Evolutionary conservation across 2,329 filamentous ascomycete species (phyloP), one percentile per base, ranked within the genome.

Genomic region (Fusarium graminum): DNA sequence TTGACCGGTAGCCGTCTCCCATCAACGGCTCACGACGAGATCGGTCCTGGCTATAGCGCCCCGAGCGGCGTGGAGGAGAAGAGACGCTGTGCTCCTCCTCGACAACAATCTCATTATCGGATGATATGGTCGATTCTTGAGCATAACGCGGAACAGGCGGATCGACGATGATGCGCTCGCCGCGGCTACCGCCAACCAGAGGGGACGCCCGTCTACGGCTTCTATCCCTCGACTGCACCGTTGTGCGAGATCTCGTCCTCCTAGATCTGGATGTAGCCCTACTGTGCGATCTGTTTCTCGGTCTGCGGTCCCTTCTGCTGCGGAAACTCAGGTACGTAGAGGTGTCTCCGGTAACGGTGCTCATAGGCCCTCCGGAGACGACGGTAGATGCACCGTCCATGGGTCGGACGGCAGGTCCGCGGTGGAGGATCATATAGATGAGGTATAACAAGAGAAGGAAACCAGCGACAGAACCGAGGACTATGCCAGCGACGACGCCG

Each of bases 371-470:
- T 6, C 61, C 45, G 7, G 57, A 57, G 2, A 47, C 59, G 10
- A 63, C 59, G 9, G 63, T 66, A 12, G 65, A 68, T 45, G 56
- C 51, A 13, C 59, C 59, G 6, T 69, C 68, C 25, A 70, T 68
- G 34, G 67, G 61, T 30, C 72, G 62, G 52, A 73, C 73, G 36
- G 76, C 70, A 3, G 79, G 80, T 2, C 78, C 78, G 29, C 81
- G 77, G 59, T 82, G 81, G 29, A 85, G 74, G n/a, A 78, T 78
- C 4, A 80, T 78, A 72, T 85, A 86, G 56, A 87, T 65, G 13
- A 87, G 70, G 74, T 83, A 82, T 29, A 87, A 75, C 13, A 87
- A 63, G 32, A 88, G 76, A 30, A 87, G 73, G 73, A 88, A 84
- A 51, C 81, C 86, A 28, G 76, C 79, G 45, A 83, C 78, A 40